Conservation (phyloP, 371 early-diverging fungal species). For the Lichtheimia ramosa region DNA sequence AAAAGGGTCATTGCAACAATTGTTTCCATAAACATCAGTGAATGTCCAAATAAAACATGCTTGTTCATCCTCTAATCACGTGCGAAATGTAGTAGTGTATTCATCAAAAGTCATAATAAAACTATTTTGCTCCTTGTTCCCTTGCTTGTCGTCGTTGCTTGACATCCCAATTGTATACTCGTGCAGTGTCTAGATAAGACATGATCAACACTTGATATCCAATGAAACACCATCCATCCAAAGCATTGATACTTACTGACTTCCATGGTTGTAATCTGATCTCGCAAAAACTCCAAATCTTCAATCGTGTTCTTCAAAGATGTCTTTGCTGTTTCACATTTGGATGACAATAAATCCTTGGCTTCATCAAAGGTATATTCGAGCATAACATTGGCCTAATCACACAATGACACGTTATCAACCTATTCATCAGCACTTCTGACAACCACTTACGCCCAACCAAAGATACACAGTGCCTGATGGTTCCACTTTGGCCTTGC, state of each 20-base stretch:
- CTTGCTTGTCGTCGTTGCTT: conserved; percentile 74
- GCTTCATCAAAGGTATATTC: conserved; percentile 94
- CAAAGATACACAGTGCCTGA: conserved; percentile 88
- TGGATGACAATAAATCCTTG: conserved; percentile 72
- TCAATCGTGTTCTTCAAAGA: conserved; percentile 76
- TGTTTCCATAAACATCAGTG: conserved; percentile 65
- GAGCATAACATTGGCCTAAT: conserved; percentile 96
- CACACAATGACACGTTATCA: neutral
- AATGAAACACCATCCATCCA: neutral
- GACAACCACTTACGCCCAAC: conserved; percentile 79
- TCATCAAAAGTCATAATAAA: no score
- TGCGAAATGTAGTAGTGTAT: no score
- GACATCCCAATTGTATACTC: conserved; percentile 98
- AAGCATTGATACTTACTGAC: conserved; percentile 64
- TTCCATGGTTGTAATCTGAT: conserved; percentile 98
- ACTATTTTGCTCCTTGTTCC: conserved; percentile 28
- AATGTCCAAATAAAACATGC: neutral
- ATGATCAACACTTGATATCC: neutral
- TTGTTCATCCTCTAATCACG: neutral
- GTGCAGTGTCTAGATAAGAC: conserved; percentile 73
- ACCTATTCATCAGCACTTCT: neutral
- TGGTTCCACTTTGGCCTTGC: conserved; percentile 77
- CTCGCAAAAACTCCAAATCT: conserved; percentile 92
- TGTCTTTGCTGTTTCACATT: conserved; percentile 73
- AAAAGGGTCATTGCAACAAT: conserved; percentile 64